Base-by-base conservation (phyloP, 148 eudicot species). In the Selenicereus undatus region DNA sequence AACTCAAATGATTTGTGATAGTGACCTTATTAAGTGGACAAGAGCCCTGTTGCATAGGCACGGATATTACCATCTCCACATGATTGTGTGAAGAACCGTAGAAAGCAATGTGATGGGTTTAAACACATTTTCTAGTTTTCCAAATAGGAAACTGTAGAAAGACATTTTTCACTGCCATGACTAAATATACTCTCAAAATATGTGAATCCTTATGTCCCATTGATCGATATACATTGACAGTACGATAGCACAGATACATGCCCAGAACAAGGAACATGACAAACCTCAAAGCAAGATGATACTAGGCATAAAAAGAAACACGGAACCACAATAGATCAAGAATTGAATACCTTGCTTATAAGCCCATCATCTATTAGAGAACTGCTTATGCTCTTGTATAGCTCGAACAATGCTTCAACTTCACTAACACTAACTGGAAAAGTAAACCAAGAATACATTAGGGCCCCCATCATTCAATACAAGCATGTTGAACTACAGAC, bases 371-470 rank as follows among this genome's bases (percentile, higher is more conserved):
- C 98, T 82, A 92, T 86, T 75, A 96, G 91, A 72, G 97, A 92
- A 79, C 95, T 85, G 84, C 99, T 93, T 73, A 96, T 93, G 86
- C 93, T 92, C 90, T 93, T 96, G 82, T 79, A 96, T 36, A 93
- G 88, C 89, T 96, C 98, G 87, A 90, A 96, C 24, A 96, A 75
- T 77, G 99, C 99, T 89, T 96, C 99, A 74, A 96, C 98, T 88
- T 96, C 99, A 88, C 98, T 96, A 4, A 96, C 99, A 78, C 95
- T 96, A 82, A 96, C 99, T 96, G 92, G 52, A 68, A 78, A 88
- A 62, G 26, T 8, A n/a, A 83, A 71, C 0, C 9, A 60, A 65
- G 12, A 70, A 32, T 14, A 43, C 8, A 2, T 74, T 36, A 76
- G 60, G 24, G 5, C 29, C 43, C 43, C 12, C 71, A 22, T 17